Percentiles rank a stretch among this genome's conserved stretches.
These are phyloP conservation scores for Sporothrix schenckii DNA, from an alignment of 2,329 filamentous ascomycete species.

Conservation along the genomic window DNA sequence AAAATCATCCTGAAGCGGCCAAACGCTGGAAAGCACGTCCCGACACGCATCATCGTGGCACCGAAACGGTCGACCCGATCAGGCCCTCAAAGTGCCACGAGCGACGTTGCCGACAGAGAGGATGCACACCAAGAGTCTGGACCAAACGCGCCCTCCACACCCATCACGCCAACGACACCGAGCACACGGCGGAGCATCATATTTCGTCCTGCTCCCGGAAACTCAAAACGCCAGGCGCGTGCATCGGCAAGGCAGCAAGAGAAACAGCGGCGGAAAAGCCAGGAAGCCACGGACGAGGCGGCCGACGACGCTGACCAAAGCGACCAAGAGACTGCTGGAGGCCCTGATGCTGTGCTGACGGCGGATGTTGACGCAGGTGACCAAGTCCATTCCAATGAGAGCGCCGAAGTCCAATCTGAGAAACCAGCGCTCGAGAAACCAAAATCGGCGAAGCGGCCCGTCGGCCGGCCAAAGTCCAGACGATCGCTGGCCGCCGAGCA, in stretches of 20 bases:
- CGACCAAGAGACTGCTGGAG: not conserved
- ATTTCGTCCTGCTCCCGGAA: conserved; percentile 21
- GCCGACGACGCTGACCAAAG: conserved; percentile 4
- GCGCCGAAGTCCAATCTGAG: not conserved
- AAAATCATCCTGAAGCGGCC: conserved; percentile 54
- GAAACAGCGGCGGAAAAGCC: not conserved
- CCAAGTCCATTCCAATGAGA: not conserved
- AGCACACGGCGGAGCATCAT: conserved; percentile 24
- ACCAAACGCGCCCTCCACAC: not conserved
- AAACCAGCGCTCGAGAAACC: not conserved
- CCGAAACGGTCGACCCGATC: conserved; percentile 36
- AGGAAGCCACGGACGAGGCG: not conserved
- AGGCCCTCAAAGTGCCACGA: conserved; percentile 38
- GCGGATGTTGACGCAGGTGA: too few species aligned
- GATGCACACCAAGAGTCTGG: not conserved
- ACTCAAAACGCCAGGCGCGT: not conserved
- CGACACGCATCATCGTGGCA: conserved; percentile 36
- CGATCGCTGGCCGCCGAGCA: conserved; percentile 30
- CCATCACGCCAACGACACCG: conserved; percentile 14
- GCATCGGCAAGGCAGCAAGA: not conserved
- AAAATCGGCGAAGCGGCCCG: conserved; percentile 30
- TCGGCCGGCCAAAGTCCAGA: conserved; percentile 32
- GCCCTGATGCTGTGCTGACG: not conserved
- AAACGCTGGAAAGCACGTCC: conserved; percentile 37
- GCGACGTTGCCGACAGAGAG: not conserved